Evolutionary conservation across 1,139 yeast species (phyloP).

Genomic region (Nakaseomyces nivariensis): DNA sequence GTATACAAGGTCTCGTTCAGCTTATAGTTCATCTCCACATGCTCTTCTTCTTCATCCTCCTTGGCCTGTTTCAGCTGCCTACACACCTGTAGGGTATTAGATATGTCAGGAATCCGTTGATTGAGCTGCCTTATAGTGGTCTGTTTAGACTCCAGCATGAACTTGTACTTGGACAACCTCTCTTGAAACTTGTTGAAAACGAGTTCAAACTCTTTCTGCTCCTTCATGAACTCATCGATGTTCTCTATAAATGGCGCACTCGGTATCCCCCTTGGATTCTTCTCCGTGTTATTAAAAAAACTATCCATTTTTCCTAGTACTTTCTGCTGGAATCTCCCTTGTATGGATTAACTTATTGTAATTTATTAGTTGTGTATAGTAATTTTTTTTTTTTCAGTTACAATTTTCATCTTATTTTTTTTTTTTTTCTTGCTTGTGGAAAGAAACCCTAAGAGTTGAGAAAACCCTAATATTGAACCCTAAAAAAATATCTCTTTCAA

Average conservation of each 20-base stretch:
- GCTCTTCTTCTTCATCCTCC: conserved; percentile 34
- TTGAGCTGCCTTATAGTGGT: conserved; percentile 59
- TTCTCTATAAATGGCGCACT: conserved; percentile 89
- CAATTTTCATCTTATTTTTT: too few species aligned
- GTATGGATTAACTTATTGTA: background rate
- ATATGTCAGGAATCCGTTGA: conserved; percentile 80
- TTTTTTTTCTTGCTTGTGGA: too few species aligned
- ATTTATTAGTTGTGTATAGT: too few species aligned
- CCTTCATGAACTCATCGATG: conserved; percentile 63
- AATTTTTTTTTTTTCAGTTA: too few species aligned
- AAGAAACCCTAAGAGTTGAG: too few species aligned
- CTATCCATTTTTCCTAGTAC: conserved; percentile 20
- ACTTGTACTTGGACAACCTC: conserved; percentile 68
- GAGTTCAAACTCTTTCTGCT: conserved; percentile 60
- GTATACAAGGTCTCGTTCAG: conserved; percentile 87
- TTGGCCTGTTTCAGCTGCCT: conserved; percentile 40
- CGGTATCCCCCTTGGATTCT: conserved; percentile 91
- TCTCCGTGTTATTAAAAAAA: conserved; percentile 27
- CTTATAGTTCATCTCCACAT: conserved; percentile 68
- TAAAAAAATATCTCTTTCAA: too few species aligned
- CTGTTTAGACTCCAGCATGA: conserved; percentile 74
- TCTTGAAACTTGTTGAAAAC: conserved; percentile 68
- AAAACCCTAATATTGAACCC: too few species aligned
- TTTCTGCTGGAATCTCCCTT: background rate
- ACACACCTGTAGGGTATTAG: conserved; percentile 70